Conservation (phyloP, 768 basidiomycete species). For the Strobilomyces echinocephalus region DNA sequence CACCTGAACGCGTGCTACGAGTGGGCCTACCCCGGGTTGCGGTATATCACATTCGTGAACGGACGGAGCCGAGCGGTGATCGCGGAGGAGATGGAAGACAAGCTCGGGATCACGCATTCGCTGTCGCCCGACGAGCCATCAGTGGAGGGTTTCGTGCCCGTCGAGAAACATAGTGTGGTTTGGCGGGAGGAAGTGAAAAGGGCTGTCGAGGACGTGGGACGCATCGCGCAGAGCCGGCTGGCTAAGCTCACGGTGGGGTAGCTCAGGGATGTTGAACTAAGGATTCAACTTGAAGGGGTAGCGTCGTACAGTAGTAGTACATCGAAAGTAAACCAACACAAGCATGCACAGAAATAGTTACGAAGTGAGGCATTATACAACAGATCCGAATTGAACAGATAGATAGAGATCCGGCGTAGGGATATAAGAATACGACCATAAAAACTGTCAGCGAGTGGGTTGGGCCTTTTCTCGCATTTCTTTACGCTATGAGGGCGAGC, state of each 20-base stretch:
- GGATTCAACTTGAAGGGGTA: neutral
- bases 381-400: slow-evolving; percentile 12
- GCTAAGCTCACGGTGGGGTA: slow-evolving; percentile 21
- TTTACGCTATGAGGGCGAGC: slow-evolving; percentile 20
- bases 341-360: neutral
- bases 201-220: slow-evolving; percentile 68
- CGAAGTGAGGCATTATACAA: slow-evolving; percentile 21
- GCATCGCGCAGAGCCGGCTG: slow-evolving; percentile 71
- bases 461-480: slow-evolving; percentile 27
- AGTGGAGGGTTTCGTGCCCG: slow-evolving; percentile 33
- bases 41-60: slow-evolving; percentile 92
- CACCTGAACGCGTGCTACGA: slow-evolving; percentile 81
- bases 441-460: slow-evolving; percentile 13
- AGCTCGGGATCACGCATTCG: slow-evolving; percentile 50
- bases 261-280: neutral
- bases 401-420: slow-evolving; percentile 14
- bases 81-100: slow-evolving; percentile 74
- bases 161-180: slow-evolving; percentile 37
- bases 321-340: neutral
- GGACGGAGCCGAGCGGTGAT: slow-evolving; percentile 69
- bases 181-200: slow-evolving; percentile 71
- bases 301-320: slow-evolving; percentile 12
- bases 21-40: slow-evolving; percentile 61
- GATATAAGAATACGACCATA: slow-evolving; percentile 32
- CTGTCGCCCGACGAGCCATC: slow-evolving; percentile 36